phyloP scores from a whole-genome alignment of 805 yeast genomes.

The Kodamaea jinghongensis region DNA sequence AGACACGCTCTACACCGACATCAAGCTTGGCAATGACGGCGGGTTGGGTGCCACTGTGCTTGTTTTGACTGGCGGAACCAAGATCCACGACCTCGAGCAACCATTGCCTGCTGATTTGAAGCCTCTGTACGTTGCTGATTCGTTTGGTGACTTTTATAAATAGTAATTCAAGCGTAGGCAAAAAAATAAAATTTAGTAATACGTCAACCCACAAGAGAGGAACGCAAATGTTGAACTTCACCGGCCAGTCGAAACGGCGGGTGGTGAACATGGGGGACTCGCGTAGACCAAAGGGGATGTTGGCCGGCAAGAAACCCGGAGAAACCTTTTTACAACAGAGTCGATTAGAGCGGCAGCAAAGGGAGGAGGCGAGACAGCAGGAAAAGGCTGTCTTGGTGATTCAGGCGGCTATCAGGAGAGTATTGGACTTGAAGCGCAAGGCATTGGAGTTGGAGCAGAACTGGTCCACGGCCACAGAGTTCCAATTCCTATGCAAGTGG shows the following conservation, averaged over 20 bases:
- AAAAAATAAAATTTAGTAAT: background rate
- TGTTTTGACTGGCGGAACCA: slow-evolving; percentile 39
- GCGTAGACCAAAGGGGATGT: slow-evolving; percentile 13
- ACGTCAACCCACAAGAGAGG: no score
- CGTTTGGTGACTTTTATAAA: slow-evolving; percentile 28
- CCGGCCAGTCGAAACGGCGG: slow-evolving; percentile 62
- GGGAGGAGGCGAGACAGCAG: slow-evolving; percentile 55
- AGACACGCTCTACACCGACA: slow-evolving; percentile 42
- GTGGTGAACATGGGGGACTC: slow-evolving; percentile 64
- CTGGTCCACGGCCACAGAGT: slow-evolving; percentile 1
- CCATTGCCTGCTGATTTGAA: slow-evolving; percentile 13
- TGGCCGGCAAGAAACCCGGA: slow-evolving; percentile 18
- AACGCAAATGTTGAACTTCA: slow-evolving; percentile 50
- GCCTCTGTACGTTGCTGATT: slow-evolving; percentile 31
- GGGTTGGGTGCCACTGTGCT: slow-evolving; percentile 28
- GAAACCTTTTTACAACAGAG: slow-evolving; percentile 57
- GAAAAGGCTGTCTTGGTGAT: slow-evolving; percentile 49
- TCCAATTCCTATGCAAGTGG: slow-evolving; percentile 6
- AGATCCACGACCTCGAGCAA: slow-evolving; percentile 21
- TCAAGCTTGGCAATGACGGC: slow-evolving; percentile 43
- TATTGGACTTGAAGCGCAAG: slow-evolving; percentile 27
- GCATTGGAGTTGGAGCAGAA: slow-evolving; percentile 1
- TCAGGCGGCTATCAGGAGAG: slow-evolving; percentile 48
- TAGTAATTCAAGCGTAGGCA: background rate
- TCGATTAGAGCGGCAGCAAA: slow-evolving; percentile 58